Evolutionary conservation across 371 early-diverging fungal species (phyloP).

Genomic region (Mortierella sp.): DNA sequence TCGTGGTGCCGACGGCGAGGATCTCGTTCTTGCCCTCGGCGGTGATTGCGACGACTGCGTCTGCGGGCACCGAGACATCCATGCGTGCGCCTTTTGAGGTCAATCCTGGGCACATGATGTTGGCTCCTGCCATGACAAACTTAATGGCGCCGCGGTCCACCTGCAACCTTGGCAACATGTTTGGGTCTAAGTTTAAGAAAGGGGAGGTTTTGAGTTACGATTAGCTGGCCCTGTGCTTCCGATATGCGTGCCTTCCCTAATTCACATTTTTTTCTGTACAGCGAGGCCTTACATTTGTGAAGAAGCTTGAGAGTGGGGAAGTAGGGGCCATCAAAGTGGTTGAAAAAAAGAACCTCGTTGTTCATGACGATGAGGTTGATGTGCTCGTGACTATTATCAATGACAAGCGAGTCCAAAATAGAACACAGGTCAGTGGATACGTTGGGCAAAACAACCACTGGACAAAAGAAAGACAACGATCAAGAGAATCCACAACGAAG

Average conservation of each 20-base stretch:
- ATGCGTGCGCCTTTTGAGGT: conserved; percentile 94
- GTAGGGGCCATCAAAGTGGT: conserved; percentile 94
- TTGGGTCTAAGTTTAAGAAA: conserved; percentile 77
- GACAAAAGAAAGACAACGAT: neutral
- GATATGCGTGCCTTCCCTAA: neutral
- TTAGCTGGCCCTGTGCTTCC: neutral
- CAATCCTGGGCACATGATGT: conserved; percentile 99
- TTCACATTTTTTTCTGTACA: neutral
- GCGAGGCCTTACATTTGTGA: conserved; percentile 84
- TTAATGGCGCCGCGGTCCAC: conserved; percentile 98
- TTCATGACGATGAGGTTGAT: conserved; percentile 86
- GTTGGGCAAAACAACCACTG: neutral
- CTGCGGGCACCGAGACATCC: conserved; percentile 80
- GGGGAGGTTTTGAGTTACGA: neutral
- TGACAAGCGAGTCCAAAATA: neutral
- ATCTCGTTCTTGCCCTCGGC: conserved; percentile 98
- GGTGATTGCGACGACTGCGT: conserved; percentile 89
- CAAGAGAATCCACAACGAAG: neutral
- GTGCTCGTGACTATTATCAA: conserved; percentile 83
- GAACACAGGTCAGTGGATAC: neutral
- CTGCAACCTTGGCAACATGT: conserved; percentile 90
- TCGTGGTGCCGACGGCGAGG: conserved; percentile 89
- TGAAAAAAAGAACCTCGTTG: conserved; percentile 91
- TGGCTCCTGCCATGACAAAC: conserved; percentile 95
- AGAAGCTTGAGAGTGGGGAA: conserved; percentile 89